Evolutionary conservation across 768 basidiomycete species (phyloP).

Genomic region (Erythrobasidium yunnanense): DNA sequence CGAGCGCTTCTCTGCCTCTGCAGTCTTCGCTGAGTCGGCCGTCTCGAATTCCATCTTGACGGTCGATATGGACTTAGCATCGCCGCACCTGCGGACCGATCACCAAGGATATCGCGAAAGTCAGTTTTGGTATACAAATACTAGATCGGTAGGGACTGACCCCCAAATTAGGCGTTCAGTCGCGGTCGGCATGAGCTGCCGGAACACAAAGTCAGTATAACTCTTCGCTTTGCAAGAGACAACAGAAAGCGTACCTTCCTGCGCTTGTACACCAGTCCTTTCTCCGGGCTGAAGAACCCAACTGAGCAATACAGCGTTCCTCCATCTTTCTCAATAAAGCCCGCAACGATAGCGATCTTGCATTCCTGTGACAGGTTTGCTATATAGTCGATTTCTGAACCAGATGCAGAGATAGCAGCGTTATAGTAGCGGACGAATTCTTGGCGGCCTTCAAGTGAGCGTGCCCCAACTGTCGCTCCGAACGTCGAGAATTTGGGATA

Average conservation of each 20-base stretch:
- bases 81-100: constrained; percentile 40
- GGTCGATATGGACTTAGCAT: constrained; percentile 35
- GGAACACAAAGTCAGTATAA: constrained; percentile 42
- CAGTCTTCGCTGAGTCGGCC: background rate
- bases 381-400: constrained; percentile 1
- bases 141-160: too few relatives aligned
- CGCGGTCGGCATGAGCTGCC: constrained; percentile 57
- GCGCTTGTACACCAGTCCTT: constrained; percentile 20
- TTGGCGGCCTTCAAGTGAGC: constrained; percentile 17
- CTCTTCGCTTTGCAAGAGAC: background rate
- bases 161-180: constrained; percentile 55
- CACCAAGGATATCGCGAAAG: too few relatives aligned
- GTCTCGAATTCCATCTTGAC: constrained; percentile 42
- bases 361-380: constrained; percentile 1
- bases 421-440: constrained; percentile 26
- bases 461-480: constrained; percentile 17
- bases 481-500: constrained; percentile 31
- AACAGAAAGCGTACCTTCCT: constrained; percentile 16
- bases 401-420: constrained; percentile 12
- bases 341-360: constrained; percentile 21
- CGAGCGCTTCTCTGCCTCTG: constrained; percentile 2
- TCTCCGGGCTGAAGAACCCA: constrained; percentile 13
- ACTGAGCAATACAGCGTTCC: constrained; percentile 30
- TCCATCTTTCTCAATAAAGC: constrained; percentile 28
- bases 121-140: too few relatives aligned